Conservation (phyloP, 2,329 filamentous ascomycete species). For the Calonectria hawksworthii region DNA sequence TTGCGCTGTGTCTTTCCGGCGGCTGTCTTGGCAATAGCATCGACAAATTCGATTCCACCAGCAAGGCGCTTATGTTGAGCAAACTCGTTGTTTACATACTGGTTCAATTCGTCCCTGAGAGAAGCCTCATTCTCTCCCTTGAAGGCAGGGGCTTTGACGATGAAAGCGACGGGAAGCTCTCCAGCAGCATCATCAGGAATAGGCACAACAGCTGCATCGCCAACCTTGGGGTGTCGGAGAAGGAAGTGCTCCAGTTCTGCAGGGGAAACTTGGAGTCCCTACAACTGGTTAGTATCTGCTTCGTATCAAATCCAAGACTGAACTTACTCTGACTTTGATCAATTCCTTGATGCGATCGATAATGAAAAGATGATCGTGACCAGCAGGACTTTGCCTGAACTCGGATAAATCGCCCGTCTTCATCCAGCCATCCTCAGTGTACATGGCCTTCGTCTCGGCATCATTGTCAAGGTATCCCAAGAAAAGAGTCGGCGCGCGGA, state of each 20-base stretch:
- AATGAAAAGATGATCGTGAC: constrained; percentile 22
- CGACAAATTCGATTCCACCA: constrained; percentile 18
- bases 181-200: constrained; percentile 20
- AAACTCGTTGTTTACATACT: constrained; percentile 13
- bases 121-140: constrained; percentile 15
- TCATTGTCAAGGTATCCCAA: constrained; percentile 24
- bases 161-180: constrained; percentile 20
- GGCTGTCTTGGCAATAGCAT: constrained; percentile 18
- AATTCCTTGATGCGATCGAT: constrained; percentile 22
- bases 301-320: neutral
- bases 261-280: constrained; percentile 23
- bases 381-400: constrained; percentile 12
- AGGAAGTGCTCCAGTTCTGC: constrained; percentile 19
- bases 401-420: constrained; percentile 20
- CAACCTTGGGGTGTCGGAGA: constrained; percentile 12
- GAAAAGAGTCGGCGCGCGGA: constrained; percentile 12
- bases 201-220: constrained; percentile 19
- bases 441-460: constrained; percentile 14
- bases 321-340: constrained; percentile 21
- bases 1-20: constrained; percentile 20
- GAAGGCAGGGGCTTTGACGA: constrained; percentile 9
- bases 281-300: neutral
- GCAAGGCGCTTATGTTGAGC: constrained; percentile 22
- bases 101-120: constrained; percentile 5
- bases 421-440: constrained; percentile 18